These are phyloP conservation scores for Podila horticola DNA, from an alignment of 192 early-diverging fungal species.

Conservation along the genomic window DNA sequence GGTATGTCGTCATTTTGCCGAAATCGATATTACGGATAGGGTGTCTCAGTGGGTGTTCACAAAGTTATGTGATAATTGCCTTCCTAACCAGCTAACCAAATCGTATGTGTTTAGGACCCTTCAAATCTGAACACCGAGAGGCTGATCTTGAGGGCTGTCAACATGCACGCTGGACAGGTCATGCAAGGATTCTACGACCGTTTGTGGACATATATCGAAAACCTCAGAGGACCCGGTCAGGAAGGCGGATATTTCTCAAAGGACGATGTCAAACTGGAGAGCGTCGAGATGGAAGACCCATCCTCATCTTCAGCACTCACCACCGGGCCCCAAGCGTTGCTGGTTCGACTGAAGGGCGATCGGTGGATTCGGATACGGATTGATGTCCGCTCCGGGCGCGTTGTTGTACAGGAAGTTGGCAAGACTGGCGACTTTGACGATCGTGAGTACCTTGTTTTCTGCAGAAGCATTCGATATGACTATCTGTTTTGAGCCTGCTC, in stretches of 20 bases:
- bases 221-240: constrained; percentile 34
- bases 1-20: constrained; percentile 8
- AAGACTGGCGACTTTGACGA: constrained; percentile 57
- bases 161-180: constrained; percentile 53
- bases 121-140: constrained; percentile 54
- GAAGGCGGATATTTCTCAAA: constrained; percentile 29
- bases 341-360: constrained; percentile 56
- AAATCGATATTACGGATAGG: too few species aligned
- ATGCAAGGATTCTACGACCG: constrained; percentile 56
- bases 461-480: too few species aligned
- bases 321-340: constrained; percentile 29
- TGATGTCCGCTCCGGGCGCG: constrained; percentile 58
- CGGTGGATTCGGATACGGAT: constrained; percentile 59
- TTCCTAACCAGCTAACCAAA: too few species aligned
- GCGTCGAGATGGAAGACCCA: constrained; percentile 20
- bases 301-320: constrained; percentile 1
- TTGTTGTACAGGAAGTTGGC: constrained; percentile 56
- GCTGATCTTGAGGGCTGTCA: constrained; percentile 55
- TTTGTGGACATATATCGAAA: constrained; percentile 49
- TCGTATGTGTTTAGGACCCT: constrained; percentile 37
- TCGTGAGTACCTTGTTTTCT: constrained; percentile 46
- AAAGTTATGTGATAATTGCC: too few species aligned
- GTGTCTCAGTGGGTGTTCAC: too few species aligned
- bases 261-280: constrained; percentile 24
- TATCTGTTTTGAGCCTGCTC: too few species aligned